Conservation (phyloP, 345 rosid species). For the Salix arbutifolia region DNA sequence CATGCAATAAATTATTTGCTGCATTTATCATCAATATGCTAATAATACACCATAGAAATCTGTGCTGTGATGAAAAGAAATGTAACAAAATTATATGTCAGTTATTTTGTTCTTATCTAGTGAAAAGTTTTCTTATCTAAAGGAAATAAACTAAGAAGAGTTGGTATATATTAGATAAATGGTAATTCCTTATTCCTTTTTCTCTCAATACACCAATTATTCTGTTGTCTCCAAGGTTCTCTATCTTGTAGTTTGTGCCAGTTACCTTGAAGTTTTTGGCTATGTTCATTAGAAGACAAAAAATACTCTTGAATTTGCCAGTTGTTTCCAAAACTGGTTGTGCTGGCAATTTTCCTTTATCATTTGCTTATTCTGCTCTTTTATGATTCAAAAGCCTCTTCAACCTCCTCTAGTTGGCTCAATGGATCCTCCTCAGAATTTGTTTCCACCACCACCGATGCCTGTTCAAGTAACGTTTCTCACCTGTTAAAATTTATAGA, state of each 20-base stretch:
- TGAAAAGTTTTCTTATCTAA: not conserved
- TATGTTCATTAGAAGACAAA: not conserved
- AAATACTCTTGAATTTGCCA: not conserved
- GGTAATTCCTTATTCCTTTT: not conserved
- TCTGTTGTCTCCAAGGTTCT: conserved; percentile 1
- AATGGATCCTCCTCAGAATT: conserved; percentile 59
- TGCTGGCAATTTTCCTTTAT: conserved; percentile 3
- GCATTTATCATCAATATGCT: not conserved
- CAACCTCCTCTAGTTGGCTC: conserved; percentile 54
- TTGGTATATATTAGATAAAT: not conserved
- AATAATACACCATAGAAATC: not conserved
- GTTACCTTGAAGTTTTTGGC: not conserved
- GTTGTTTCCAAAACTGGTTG: not conserved
- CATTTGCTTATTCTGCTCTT: conserved; percentile 15
- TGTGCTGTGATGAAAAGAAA: not conserved
- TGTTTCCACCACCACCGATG: conserved; percentile 62
- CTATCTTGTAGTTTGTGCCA: conserved; percentile 1
- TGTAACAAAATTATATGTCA: not conserved
- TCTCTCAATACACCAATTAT: conserved; percentile 2
- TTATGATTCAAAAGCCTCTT: conserved; percentile 40
- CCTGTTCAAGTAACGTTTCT: conserved; percentile 59
- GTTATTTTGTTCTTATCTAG: not conserved
- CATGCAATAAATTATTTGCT: not conserved
- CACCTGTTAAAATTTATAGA: conserved; percentile 6
- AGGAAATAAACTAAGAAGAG: not conserved